Base-by-base conservation (phyloP, 2,329 filamentous ascomycete species). In the Beauveria rudraprayagi region DNA sequence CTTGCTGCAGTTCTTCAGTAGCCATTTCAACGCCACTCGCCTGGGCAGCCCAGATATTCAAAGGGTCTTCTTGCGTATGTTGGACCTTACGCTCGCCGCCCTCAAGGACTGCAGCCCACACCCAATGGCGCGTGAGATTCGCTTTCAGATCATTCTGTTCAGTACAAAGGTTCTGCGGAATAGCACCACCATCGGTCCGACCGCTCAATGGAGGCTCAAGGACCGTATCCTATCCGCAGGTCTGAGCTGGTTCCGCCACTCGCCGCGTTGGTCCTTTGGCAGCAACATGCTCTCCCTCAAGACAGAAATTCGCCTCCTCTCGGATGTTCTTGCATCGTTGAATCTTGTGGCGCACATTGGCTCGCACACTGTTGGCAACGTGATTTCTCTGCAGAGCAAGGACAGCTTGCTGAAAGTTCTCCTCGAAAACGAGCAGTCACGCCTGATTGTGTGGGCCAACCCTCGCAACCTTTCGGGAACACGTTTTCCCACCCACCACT, bases 21-120 rank as follows among this genome's bases (percentile, higher is more conserved):
- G 94, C 69, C 93, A 97, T 71, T 99, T 96, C 77, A 96, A 92
- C 71, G 92, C 95, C 2, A 92, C 90, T 14, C 84, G 92, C n/a
- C 80, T 97, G 28, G 88, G 91, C 28, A 96, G 88, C 66, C 81
- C 86, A 1, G 89, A 97, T 70, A 88, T 88, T 0, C 91, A 96
- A 67, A 84, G 84, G 63, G 82, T 92, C 4, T 97, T 97, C 73
- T 78, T 89, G 63, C 89, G 93, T 40, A 79, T 97, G 65, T 83
- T 97, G 62, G 85, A 89, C 65, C 78, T 88, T 34, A 97, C 93
- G 0, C 78, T 96, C 30, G 83, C 89, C 65, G 88, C 89, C 0
- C 78, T 97, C 68, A 85, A 83, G 64, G 78, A 84, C 56, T 86
- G 89, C 14, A 82, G 84, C 11, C 83, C 85, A 5, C 94, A 99